These are phyloP conservation scores for Fusarium nematophilum DNA, from an alignment of 2,329 filamentous ascomycete genomes.

Conservation along the genomic window DNA sequence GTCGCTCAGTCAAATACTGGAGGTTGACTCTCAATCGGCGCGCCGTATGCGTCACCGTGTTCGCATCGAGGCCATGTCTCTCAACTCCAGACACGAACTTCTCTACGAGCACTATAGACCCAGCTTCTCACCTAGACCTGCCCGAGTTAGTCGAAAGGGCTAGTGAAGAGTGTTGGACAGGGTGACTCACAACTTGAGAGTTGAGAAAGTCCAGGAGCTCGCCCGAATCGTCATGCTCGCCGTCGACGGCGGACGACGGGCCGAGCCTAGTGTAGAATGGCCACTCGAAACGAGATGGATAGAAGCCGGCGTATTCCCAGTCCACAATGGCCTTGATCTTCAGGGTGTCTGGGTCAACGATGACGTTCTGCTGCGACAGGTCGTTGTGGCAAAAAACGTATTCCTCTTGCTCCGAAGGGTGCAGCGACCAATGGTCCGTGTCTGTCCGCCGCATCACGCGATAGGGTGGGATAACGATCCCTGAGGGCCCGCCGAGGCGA, in stretches of 20 bases:
- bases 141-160: too few relatives aligned
- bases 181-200: too few relatives aligned
- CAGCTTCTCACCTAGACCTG: too few relatives aligned
- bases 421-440: constrained; percentile 37
- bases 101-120: too few relatives aligned
- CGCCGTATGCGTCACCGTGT: too few relatives aligned
- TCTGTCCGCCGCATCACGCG: constrained; percentile 40
- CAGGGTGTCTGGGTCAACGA: constrained; percentile 43
- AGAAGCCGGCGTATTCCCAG: constrained; percentile 54
- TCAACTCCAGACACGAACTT: too few relatives aligned
- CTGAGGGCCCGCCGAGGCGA: constrained; percentile 45
- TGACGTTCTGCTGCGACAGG: constrained; percentile 37
- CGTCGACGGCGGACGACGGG: neutral
- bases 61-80: too few relatives aligned
- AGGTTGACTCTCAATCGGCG: too few relatives aligned
- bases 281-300: constrained; percentile 41
- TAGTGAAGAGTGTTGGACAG: too few relatives aligned
- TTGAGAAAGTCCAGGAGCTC: too few relatives aligned
- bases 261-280: constrained; percentile 32
- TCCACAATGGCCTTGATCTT: constrained; percentile 52
- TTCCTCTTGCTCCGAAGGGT: constrained; percentile 23
- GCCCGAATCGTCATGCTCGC: too few relatives aligned
- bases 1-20: too few relatives aligned
- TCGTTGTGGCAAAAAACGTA: constrained; percentile 43
- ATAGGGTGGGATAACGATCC: constrained; percentile 47